Evolutionary conservation across 176 grass and related monocot genomes (phyloP).

Genomic region (Dactylis glomerata): DNA sequence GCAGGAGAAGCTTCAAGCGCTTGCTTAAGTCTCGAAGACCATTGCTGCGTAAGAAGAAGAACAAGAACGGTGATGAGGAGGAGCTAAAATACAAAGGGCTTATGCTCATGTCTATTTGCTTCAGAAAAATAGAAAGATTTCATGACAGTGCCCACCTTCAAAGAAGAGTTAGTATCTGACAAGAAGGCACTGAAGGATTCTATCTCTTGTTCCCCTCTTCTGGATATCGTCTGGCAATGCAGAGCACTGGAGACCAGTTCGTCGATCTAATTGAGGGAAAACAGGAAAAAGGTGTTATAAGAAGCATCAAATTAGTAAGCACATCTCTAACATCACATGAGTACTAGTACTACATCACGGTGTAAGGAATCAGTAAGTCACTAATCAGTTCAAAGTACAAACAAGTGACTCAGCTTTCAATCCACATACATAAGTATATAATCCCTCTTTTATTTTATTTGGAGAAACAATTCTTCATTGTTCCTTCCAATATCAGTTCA

Average conservation of each 20-base stretch:
- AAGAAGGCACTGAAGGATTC: slow-evolving; percentile 66
- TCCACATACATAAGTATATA: not conserved
- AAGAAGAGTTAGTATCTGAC: slow-evolving; percentile 57
- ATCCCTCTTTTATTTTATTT: not conserved
- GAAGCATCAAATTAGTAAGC: not conserved
- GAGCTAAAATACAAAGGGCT: not conserved
- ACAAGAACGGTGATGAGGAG: not conserved
- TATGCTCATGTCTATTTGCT: not conserved
- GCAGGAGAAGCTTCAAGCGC: slow-evolving; percentile 41
- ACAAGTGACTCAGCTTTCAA: not conserved
- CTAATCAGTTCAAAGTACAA: not conserved
- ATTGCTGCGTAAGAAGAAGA: slow-evolving; percentile 51
- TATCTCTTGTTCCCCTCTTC: slow-evolving; percentile 62
- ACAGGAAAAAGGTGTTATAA: not conserved
- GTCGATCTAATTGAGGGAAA: slow-evolving; percentile 53
- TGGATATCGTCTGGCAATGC: slow-evolving; percentile 43
- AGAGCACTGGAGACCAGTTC: slow-evolving; percentile 53
- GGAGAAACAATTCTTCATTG: not conserved
- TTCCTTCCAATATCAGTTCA: not conserved
- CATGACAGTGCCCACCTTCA: slow-evolving; percentile 55
- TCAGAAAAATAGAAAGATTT: slow-evolving; percentile 15
- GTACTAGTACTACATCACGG: not conserved
- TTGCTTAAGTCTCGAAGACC: slow-evolving; percentile 64
- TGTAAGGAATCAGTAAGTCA: not conserved
- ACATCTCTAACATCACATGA: not conserved